Conservation (phyloP, 1,284 basidiomycete genomes). For the Leccinum pachyderme region DNA sequence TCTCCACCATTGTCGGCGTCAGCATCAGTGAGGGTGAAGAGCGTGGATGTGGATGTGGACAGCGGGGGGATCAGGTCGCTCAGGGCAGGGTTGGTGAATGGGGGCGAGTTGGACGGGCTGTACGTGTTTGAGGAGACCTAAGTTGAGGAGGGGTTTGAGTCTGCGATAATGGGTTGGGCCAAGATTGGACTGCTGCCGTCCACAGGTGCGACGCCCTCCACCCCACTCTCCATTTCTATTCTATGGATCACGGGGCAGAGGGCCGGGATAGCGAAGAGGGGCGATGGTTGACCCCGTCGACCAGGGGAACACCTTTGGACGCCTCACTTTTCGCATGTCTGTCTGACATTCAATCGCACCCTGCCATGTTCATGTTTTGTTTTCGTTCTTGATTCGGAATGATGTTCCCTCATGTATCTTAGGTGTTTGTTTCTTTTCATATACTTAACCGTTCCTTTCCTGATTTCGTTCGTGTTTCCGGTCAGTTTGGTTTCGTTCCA, state of each 20-base stretch:
- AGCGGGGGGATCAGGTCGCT: conserved; percentile 16
- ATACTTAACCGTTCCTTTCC: neutral
- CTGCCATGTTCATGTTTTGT: neutral
- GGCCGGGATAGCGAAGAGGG: neutral
- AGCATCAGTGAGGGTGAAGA: conserved; percentile 16
- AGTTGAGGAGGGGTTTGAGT: neutral
- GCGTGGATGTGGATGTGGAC: conserved; percentile 14
- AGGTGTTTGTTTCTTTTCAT: neutral
- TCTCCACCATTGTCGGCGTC: conserved; percentile 4
- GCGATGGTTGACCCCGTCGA: neutral
- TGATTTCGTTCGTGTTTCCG: neutral
- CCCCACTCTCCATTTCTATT: neutral
- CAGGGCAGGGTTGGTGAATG: conserved; percentile 30
- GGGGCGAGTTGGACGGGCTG: conserved; percentile 31
- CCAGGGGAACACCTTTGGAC: neutral
- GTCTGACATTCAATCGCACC: neutral
- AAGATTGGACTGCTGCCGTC: neutral
- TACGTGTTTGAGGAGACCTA: conserved; percentile 31
- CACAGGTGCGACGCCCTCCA: neutral
- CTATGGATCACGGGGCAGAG: neutral
- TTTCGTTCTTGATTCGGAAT: neutral
- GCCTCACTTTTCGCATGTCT: neutral
- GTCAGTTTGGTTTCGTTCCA: neutral
- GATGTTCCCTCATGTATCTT: neutral
- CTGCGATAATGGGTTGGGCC: neutral